Percentiles rank a stretch among this genome's conserved stretches.
Evolutionary conservation across 352 stramenopile species (phyloP).

Genomic region (Globisporangium takayamanum): DNA sequence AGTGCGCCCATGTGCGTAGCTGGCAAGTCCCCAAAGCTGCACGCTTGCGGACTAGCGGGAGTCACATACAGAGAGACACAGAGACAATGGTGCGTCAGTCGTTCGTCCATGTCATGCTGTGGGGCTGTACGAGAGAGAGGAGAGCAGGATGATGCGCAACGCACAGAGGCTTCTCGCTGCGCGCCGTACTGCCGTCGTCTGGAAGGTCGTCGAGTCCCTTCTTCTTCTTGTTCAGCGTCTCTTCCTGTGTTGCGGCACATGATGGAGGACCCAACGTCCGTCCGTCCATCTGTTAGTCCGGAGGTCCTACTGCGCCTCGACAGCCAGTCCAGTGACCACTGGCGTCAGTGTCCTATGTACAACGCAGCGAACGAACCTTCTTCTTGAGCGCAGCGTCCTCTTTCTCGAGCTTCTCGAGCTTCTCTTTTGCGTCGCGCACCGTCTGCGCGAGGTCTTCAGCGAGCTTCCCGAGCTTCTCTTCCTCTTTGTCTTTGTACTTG

Average conservation of each 20-base stretch:
- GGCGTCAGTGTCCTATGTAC: background rate
- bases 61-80: background rate
- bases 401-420: slow-evolving; percentile 84
- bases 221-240: slow-evolving; percentile 79
- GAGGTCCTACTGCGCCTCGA: too few species aligned
- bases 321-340: background rate
- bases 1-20: slow-evolving; percentile 40
- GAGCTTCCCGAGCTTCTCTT: slow-evolving; percentile 77
- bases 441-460: slow-evolving; percentile 77
- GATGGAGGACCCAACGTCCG: too few species aligned
- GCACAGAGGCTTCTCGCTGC: slow-evolving; percentile 60
- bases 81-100: too few species aligned
- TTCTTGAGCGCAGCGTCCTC: slow-evolving; percentile 67
- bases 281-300: too few species aligned
- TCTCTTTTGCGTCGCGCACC: slow-evolving; percentile 67
- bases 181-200: slow-evolving; percentile 29
- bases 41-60: slow-evolving; percentile 36
- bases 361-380: slow-evolving; percentile 23
- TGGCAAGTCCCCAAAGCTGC: slow-evolving; percentile 47
- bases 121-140: background rate
- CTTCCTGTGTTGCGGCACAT: slow-evolving; percentile 27
- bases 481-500: slow-evolving; percentile 88
- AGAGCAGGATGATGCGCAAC: slow-evolving; percentile 10
- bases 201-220: slow-evolving; percentile 44
- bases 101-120: too few species aligned